Evolutionary conservation across 2,329 filamentous ascomycete species (phyloP).

Genomic region (Fusarium longipes): DNA sequence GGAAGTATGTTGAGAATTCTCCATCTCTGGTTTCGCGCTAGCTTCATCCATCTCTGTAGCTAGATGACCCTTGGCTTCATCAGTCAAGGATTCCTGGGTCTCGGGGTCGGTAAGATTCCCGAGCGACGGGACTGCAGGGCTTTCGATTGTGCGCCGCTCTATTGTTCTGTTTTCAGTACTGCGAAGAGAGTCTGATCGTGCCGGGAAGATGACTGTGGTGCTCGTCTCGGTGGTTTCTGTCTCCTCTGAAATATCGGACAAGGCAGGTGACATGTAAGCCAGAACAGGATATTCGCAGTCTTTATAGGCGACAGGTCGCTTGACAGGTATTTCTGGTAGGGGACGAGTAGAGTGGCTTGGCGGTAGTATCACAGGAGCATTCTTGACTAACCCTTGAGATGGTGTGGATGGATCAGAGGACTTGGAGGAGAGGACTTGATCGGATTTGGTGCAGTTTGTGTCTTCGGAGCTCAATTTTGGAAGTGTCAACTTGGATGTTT

Average conservation of each 20-base stretch:
- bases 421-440: background rate
- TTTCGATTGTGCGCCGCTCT: background rate
- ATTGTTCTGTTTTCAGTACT: background rate
- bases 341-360: conserved; percentile 22
- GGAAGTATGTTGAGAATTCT: background rate
- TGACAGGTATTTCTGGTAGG: conserved; percentile 39
- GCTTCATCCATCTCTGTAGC: background rate
- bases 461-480: background rate
- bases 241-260: conserved; percentile 42
- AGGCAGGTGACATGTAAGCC: conserved; percentile 23
- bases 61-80: background rate
- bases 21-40: background rate
- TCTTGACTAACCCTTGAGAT: background rate
- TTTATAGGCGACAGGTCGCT: background rate
- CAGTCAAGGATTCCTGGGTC: background rate
- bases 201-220: conserved; percentile 12
- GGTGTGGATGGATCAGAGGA: background rate
- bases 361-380: background rate
- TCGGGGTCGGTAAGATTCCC: background rate
- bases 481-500: background rate
- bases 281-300: conserved; percentile 14
- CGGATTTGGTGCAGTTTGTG: background rate
- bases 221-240: conserved; percentile 26
- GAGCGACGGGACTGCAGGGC: background rate
- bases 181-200: conserved; percentile 16